A percentile compares a stretch with the other conserved stretches of the same genome.
These are phyloP conservation scores for Coniella vitis DNA, from an alignment of 2,329 filamentous ascomycete genomes.

Conservation along the genomic window DNA sequence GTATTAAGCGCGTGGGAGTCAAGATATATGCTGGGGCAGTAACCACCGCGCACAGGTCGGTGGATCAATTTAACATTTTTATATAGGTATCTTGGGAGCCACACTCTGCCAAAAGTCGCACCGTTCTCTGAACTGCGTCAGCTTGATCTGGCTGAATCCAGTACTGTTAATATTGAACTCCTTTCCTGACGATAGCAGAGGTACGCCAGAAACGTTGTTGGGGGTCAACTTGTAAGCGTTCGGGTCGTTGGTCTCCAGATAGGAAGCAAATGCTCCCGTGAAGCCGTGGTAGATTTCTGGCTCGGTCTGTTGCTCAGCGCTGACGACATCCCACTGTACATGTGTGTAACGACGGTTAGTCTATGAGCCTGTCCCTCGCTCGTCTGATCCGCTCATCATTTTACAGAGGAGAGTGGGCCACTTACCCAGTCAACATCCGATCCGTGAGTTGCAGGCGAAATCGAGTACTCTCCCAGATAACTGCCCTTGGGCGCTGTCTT, in stretches of 20 bases:
- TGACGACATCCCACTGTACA: conserved; percentile 48
- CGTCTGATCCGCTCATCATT: background rate
- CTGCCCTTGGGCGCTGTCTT: conserved; percentile 34
- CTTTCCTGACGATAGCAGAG: conserved; percentile 31
- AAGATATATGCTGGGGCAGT: too few species aligned
- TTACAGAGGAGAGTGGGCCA: conserved; percentile 5
- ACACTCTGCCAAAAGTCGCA: conserved; percentile 49
- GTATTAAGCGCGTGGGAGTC: too few species aligned
- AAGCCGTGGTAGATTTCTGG: conserved; percentile 49
- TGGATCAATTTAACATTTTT: background rate
- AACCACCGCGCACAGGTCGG: background rate
- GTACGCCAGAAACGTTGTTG: conserved; percentile 35
- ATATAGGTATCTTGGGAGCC: conserved; percentile 40
- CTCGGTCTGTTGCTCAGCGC: conserved; percentile 43
- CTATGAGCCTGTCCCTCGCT: background rate
- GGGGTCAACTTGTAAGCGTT: conserved; percentile 50
- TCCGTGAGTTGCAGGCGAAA: conserved; percentile 51
- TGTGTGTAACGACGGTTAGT: background rate
- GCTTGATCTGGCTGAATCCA: conserved; percentile 35
- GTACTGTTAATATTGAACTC: conserved; percentile 45
- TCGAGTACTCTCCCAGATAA: conserved; percentile 54
- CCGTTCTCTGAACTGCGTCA: conserved; percentile 34
- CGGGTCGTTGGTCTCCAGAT: conserved; percentile 52
- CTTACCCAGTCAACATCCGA: conserved; percentile 50
- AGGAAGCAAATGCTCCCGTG: conserved; percentile 51